A percentile compares a stretch with the other conserved stretches of the same genome.
phyloP scores from a whole-genome alignment of 495 filamentous ascomycete genomes.

The Xylaria flabelliformis region DNA sequence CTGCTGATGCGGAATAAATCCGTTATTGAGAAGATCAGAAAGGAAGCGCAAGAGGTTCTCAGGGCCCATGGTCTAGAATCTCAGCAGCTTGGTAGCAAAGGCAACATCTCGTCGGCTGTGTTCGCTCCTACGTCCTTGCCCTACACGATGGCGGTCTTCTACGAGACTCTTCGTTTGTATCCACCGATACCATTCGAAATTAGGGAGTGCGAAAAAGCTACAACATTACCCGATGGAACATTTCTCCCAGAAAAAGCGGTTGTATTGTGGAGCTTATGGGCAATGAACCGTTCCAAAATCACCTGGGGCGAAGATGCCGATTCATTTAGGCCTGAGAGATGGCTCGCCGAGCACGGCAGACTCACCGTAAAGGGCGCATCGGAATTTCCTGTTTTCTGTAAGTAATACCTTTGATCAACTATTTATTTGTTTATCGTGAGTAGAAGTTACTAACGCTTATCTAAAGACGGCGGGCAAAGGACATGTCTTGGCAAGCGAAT shows the following conservation, averaged over 20 bases:
- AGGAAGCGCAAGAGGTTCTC: slow-evolving; percentile 45
- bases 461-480: slow-evolving; percentile 59
- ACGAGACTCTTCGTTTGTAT: slow-evolving; percentile 61
- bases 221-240: slow-evolving; percentile 64
- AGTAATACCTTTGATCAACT: background rate
- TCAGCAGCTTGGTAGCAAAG: background rate
- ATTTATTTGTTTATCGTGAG: background rate
- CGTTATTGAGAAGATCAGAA: slow-evolving; percentile 45
- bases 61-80: slow-evolving; percentile 13
- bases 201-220: slow-evolving; percentile 57
- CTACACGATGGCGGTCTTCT: slow-evolving; percentile 63
- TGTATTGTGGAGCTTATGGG: slow-evolving; percentile 65
- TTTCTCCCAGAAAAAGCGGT: slow-evolving; percentile 57
- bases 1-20: slow-evolving; percentile 58
- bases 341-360: slow-evolving; percentile 50
- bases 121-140: slow-evolving; percentile 55
- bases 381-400: slow-evolving; percentile 64
- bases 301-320: slow-evolving; percentile 65
- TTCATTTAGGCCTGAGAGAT: slow-evolving; percentile 59
- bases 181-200: slow-evolving; percentile 69
- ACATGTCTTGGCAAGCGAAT: slow-evolving; percentile 65
- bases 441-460: background rate
- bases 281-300: slow-evolving; percentile 61
- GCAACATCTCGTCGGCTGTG: slow-evolving; percentile 41
- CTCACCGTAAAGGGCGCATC: slow-evolving; percentile 52